A percentile compares a stretch with the other conserved stretches of the same genome.
Evolutionary conservation across 106 monocot genomes (phyloP).

Genomic region (Phalaenopsis aphrodite): DNA sequence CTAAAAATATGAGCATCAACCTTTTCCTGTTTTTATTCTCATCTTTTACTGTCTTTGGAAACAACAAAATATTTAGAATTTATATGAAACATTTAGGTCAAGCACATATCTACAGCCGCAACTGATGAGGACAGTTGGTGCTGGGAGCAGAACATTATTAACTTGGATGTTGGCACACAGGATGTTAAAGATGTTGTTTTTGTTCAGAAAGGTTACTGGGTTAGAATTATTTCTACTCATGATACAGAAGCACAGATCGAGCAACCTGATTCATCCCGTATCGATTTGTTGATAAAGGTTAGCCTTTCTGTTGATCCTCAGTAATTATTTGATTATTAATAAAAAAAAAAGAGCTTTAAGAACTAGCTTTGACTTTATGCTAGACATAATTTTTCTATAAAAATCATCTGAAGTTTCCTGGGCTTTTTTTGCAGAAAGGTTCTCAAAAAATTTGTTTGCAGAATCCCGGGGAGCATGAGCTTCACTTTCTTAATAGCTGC

Average conservation of each 20-base stretch:
- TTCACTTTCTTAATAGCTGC: constrained; percentile 76
- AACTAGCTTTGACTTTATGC: neutral
- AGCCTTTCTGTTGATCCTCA: neutral
- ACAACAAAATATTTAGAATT: neutral
- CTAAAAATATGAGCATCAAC: neutral
- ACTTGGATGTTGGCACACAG: constrained; percentile 67
- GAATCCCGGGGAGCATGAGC: constrained; percentile 64
- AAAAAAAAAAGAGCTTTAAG: neutral
- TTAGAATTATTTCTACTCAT: constrained; percentile 71
- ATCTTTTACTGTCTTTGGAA: neutral
- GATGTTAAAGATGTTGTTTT: constrained; percentile 70
- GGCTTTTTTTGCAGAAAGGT: constrained; percentile 54
- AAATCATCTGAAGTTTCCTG: neutral
- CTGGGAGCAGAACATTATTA: constrained; percentile 56
- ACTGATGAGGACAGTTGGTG: constrained; percentile 68
- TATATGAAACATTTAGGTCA: constrained; percentile 30
- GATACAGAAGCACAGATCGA: constrained; percentile 57
- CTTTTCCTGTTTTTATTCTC: neutral
- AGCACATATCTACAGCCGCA: constrained; percentile 24
- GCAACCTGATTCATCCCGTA: constrained; percentile 49
- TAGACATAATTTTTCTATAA: neutral
- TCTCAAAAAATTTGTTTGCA: constrained; percentile 73
- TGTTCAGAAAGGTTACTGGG: constrained; percentile 86
- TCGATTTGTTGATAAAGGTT: constrained; percentile 66
- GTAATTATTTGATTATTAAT: neutral